Percentiles rank a stretch among this genome's conserved stretches.
phyloP scores from a whole-genome alignment of 140 eudicot genomes.

The Ambrosia hybrid region DNA sequence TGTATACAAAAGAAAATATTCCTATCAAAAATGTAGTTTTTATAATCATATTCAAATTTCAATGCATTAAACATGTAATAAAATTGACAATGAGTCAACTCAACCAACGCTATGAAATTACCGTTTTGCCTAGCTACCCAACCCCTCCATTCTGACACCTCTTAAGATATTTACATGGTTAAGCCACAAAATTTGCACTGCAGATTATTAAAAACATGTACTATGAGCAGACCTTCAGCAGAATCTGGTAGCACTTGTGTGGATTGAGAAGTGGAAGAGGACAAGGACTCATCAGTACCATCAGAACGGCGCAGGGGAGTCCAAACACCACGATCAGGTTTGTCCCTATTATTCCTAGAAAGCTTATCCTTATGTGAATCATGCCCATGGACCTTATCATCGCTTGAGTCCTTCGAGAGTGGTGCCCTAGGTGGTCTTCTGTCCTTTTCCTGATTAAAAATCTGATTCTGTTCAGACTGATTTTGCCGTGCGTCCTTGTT shows the following conservation, averaged over 20 bases:
- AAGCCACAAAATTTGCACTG: constrained; percentile 4
- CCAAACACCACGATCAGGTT: constrained; percentile 94
- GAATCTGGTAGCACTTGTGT: constrained; percentile 35
- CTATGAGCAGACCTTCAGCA: constrained; percentile 50
- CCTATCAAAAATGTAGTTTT: neutral
- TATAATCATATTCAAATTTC: neutral
- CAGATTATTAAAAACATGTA: neutral
- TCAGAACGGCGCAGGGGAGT: constrained; percentile 72
- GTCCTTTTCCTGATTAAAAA: constrained; percentile 36
- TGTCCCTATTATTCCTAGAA: constrained; percentile 55
- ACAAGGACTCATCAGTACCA: constrained; percentile 48
- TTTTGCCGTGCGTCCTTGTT: constrained; percentile 60
- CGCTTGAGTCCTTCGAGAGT: constrained; percentile 34
- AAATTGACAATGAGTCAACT: neutral
- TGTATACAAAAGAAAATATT: neutral
- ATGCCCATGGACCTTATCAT: constrained; percentile 38
- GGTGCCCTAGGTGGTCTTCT: constrained; percentile 61
- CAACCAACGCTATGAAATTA: neutral
- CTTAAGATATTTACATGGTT: neutral
- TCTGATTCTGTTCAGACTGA: constrained; percentile 49
- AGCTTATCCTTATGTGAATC: no score
- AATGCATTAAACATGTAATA: no score
- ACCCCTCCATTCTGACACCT: neutral
- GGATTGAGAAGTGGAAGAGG: constrained; percentile 59
- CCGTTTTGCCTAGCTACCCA: neutral